Evolutionary conservation across 1,284 basidiomycete genomes (phyloP).

Genomic region (Tilletia caries): DNA sequence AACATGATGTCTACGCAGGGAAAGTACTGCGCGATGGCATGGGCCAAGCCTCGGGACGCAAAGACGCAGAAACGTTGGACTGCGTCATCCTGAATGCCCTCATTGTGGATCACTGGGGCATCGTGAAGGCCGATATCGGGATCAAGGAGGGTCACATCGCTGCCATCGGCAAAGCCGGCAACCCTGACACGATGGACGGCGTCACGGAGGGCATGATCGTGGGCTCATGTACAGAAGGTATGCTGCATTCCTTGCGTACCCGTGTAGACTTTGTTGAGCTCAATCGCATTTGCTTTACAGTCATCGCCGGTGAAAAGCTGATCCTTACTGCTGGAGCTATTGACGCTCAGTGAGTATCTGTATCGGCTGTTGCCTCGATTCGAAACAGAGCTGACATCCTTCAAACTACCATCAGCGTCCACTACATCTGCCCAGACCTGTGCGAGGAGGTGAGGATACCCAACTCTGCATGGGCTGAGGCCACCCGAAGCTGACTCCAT

Average conservation of each 20-base stretch:
- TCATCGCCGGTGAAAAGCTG: slow-evolving; percentile 88
- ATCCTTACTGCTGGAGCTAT: slow-evolving; percentile 91
- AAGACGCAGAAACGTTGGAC: slow-evolving; percentile 72
- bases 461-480: too few relatives aligned
- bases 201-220: slow-evolving; percentile 74
- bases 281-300: slow-evolving; percentile 45
- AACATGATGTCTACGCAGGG: slow-evolving; percentile 13
- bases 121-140: slow-evolving; percentile 98
- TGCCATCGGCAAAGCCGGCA: slow-evolving; percentile 93
- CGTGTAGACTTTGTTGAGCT: not conserved
- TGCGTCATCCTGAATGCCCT: slow-evolving; percentile 91
- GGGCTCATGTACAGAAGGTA: slow-evolving; percentile 56
- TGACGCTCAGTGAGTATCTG: slow-evolving; percentile 67
- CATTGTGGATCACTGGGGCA: slow-evolving; percentile 90
- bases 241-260: not conserved
- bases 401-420: slow-evolving; percentile 30
- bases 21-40: slow-evolving; percentile 51
- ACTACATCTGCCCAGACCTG: slow-evolving; percentile 90
- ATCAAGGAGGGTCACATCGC: slow-evolving; percentile 78
- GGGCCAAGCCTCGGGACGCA: slow-evolving; percentile 78
- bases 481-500: slow-evolving; percentile 51
- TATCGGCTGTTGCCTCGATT: too few relatives aligned
- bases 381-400: too few relatives aligned
- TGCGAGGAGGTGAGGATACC: slow-evolving; percentile 61
- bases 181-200: slow-evolving; percentile 85